Evolutionary conservation across 306 rosid genomes (phyloP).

Genomic region (Quercus berberidifolia): DNA sequence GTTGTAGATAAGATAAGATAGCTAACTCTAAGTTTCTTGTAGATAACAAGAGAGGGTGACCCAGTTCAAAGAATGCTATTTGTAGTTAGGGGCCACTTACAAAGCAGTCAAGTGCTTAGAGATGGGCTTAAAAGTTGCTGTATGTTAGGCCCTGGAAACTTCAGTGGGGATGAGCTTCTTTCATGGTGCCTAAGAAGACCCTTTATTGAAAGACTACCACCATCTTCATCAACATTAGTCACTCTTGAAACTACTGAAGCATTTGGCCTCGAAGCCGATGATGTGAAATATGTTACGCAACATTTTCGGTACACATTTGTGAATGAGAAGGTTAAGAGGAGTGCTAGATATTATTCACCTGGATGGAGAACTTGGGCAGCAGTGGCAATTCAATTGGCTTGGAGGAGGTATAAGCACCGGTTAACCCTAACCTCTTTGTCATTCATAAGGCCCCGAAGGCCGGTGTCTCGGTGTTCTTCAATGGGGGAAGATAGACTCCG

Average conservation of each 20-base stretch:
- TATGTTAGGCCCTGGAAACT: constrained; percentile 94
- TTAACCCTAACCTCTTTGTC: constrained; percentile 68
- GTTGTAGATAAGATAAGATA: too few species aligned
- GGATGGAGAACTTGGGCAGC: constrained; percentile 99
- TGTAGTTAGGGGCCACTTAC: constrained; percentile 92
- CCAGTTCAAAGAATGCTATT: constrained; percentile 93
- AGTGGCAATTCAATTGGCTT: constrained; percentile 87
- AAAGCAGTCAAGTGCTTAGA: constrained; percentile 77
- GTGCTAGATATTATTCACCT: constrained; percentile 88
- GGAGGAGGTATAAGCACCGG: constrained; percentile 76
- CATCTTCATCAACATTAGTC: constrained; percentile 64
- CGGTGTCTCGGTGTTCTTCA: constrained; percentile 70
- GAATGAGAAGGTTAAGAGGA: constrained; percentile 83
- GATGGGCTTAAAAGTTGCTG: constrained; percentile 89
- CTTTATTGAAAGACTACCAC: constrained; percentile 70
- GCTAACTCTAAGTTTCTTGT: not conserved
- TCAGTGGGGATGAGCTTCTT: constrained; percentile 88
- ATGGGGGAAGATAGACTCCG: constrained; percentile 83
- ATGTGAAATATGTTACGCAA: constrained; percentile 86
- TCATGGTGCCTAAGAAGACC: constrained; percentile 91
- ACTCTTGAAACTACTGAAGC: constrained; percentile 88
- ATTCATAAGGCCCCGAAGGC: constrained; percentile 78
- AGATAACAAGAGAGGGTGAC: constrained; percentile 86
- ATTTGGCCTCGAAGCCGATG: constrained; percentile 75
- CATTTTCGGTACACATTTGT: constrained; percentile 91